Evolutionary conservation across 768 basidiomycete species (phyloP), one percentile per base, ranked within the genome.

Genomic region (Boletus rufocinnamomeus): DNA sequence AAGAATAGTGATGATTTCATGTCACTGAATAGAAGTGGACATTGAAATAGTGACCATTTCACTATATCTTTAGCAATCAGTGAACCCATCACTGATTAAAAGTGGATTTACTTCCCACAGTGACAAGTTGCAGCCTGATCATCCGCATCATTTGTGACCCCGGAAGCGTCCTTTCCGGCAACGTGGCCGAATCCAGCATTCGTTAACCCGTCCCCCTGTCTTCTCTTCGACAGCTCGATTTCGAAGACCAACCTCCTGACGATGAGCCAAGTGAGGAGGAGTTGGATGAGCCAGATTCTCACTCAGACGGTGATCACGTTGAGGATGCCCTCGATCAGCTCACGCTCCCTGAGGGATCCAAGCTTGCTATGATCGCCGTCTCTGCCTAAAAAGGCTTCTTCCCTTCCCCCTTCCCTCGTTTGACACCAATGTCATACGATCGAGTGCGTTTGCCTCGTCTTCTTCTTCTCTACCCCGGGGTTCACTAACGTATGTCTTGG

Each of bases 81-180:
- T n/a, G n/a, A n/a, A n/a, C n/a, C n/a, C n/a, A n/a, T n/a, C n/a
- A n/a, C n/a, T n/a, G n/a, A n/a, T n/a, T n/a, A n/a, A n/a, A n/a
- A n/a, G n/a, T n/a, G n/a, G n/a, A n/a, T n/a, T n/a, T n/a, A n/a
- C n/a, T n/a, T n/a, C n/a, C n/a, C n/a, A n/a, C n/a, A n/a, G n/a
- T n/a, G n/a, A n/a, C n/a, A n/a, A 95, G 93, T 71, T 99, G 97
- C 66, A 95, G 93, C 63, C 79, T 98, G 25, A 82, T 98, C 35
- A 93, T 98, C 50, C 79, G 96, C 55, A 89, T 98, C 44, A 83
- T 98, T 45, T 98, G 87, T 73, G 96, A 99, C 72, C 95, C 94
- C 49, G 96, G 97, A 69, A 68, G 91, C 83, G n/a, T n/a, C n/a
- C 40, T 57, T 38, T 28, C 23, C n/a, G n/a, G n/a, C 14, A 17